These are phyloP conservation scores for Tuber borchii DNA, from an alignment of 495 filamentous ascomycete genomes.

Conservation along the genomic window DNA sequence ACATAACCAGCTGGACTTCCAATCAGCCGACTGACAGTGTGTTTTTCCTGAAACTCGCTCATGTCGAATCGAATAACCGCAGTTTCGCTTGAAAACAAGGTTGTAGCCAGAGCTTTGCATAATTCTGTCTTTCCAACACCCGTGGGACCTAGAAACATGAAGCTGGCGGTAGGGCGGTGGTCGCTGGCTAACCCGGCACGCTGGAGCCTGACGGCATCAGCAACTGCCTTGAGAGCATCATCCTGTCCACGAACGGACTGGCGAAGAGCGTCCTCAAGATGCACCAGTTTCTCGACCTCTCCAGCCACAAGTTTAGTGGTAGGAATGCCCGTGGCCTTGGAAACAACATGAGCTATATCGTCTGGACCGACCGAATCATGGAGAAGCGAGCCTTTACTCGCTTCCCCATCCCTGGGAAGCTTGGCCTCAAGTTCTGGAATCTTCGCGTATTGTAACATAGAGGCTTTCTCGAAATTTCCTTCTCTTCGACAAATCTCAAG, in stretches of 20 bases:
- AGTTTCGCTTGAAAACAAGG: conserved; percentile 83
- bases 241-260: conserved; percentile 86
- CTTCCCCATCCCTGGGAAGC: conserved; percentile 67
- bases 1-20: conserved; percentile 90
- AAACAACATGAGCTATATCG: conserved; percentile 89
- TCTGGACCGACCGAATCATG: conserved; percentile 90
- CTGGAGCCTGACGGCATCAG: conserved; percentile 91
- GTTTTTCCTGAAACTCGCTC: conserved; percentile 96
- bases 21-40: conserved; percentile 87
- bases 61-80: conserved; percentile 94
- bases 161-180: conserved; percentile 82
- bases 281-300: conserved; percentile 82
- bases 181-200: conserved; percentile 84
- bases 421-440: conserved; percentile 75
- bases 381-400: conserved; percentile 56
- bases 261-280: conserved; percentile 87
- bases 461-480: conserved; percentile 83
- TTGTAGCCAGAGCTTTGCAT: conserved; percentile 89
- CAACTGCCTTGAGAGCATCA: conserved; percentile 81
- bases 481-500: conserved; percentile 81
- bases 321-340: conserved; percentile 84
- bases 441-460: conserved; percentile 75
- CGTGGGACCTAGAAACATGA: conserved; percentile 96
- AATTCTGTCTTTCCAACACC: conserved; percentile 96
- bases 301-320: conserved; percentile 84